Evolutionary conservation across 164 flowering plant species (phyloP).

Genomic region (Aristolochia contorta): DNA sequence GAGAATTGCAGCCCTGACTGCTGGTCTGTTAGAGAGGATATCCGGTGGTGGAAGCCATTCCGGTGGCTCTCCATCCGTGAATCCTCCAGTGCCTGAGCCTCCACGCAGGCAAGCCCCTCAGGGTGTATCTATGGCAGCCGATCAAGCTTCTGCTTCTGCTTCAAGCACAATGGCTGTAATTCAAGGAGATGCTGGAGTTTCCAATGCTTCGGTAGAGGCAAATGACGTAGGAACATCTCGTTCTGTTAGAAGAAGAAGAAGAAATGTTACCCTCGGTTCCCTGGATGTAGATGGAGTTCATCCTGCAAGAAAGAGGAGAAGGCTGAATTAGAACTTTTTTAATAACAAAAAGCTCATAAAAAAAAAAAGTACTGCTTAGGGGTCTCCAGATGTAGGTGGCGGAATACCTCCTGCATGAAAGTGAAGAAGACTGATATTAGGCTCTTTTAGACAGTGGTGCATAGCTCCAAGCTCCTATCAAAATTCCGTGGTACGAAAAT

Average conservation of each 20-base stretch:
- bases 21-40: constrained; percentile 13
- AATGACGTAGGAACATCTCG: constrained; percentile 22
- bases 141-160: constrained; percentile 25
- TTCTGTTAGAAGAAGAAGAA: constrained; percentile 18
- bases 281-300: constrained; percentile 20
- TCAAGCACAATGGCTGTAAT: constrained; percentile 32
- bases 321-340: constrained; percentile 15
- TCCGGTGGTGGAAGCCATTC: constrained; percentile 9
- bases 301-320: constrained; percentile 16
- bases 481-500: background rate
- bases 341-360: background rate
- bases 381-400: too few species aligned
- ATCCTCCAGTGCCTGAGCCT: constrained; percentile 7
- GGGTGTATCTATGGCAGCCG: constrained; percentile 12
- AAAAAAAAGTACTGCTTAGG: too few species aligned
- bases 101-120: constrained; percentile 2
- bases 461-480: too few species aligned
- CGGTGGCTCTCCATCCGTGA: constrained; percentile 12
- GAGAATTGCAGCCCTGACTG: constrained; percentile 16
- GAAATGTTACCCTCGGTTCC: constrained; percentile 16
- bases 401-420: too few species aligned
- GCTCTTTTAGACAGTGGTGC: too few species aligned
- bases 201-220: constrained; percentile 17
- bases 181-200: constrained; percentile 17
- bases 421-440: too few species aligned